These are phyloP conservation scores for Monosporascus ibericus DNA, from an alignment of 2,329 filamentous ascomycete species.

Conservation along the genomic window DNA sequence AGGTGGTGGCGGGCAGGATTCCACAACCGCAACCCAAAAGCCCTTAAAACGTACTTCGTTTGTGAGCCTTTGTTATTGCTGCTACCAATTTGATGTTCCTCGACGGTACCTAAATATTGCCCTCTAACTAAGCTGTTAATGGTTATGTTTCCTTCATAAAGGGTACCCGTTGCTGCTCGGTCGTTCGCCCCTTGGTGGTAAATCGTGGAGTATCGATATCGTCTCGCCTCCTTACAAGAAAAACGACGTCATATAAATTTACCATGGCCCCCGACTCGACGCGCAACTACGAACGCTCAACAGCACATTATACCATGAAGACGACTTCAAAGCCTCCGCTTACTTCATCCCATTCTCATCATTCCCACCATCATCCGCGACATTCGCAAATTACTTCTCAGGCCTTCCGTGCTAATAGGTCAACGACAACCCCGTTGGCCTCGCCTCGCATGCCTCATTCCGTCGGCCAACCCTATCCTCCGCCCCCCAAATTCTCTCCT, in stretches of 20 bases:
- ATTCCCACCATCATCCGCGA: conserved; percentile 17
- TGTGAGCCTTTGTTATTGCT: neutral
- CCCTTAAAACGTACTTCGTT: neutral
- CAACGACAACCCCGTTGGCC: conserved; percentile 43
- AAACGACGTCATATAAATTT: conserved; percentile 7
- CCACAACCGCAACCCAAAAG: neutral
- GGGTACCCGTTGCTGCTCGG: neutral
- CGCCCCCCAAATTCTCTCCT: conserved; percentile 39
- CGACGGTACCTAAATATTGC: neutral
- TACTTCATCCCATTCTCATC: conserved; percentile 21
- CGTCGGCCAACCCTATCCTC: conserved; percentile 48
- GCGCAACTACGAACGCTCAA: conserved; percentile 20
- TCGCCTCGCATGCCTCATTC: conserved; percentile 48
- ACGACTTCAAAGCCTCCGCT: conserved; percentile 24
- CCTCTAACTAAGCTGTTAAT: neutral
- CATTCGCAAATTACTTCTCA: conserved; percentile 36
- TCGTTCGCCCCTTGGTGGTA: too few relatives aligned
- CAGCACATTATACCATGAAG: conserved; percentile 27
- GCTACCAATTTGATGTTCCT: neutral
- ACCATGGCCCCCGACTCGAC: conserved; percentile 21
- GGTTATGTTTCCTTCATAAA: neutral
- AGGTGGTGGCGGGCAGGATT: neutral
- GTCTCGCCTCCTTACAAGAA: neutral
- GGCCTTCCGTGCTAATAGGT: conserved; percentile 32
- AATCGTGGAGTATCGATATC: too few relatives aligned